Percentiles rank a stretch among this genome's conserved stretches.
These are phyloP conservation scores for Russula dissimulans DNA, from an alignment of 768 basidiomycete genomes.

Conservation along the genomic window DNA sequence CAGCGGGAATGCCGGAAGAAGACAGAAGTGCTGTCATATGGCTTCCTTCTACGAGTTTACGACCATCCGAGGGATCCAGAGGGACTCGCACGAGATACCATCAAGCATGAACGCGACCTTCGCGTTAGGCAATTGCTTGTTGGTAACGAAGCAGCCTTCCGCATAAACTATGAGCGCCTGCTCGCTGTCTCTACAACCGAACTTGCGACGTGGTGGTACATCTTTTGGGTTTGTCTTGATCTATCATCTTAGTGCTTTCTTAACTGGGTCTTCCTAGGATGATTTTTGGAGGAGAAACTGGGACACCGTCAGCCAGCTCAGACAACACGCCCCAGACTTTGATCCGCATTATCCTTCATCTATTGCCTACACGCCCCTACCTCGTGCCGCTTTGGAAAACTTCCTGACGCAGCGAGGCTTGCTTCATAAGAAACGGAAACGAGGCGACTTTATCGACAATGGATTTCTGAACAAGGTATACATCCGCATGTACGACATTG, in stretches of 20 bases:
- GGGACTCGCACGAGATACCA: conserved; percentile 36
- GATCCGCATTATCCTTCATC: conserved; percentile 63
- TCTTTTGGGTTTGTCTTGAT: conserved; percentile 53
- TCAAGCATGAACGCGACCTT: conserved; percentile 43
- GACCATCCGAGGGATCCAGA: conserved; percentile 41
- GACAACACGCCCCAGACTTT: conserved; percentile 47
- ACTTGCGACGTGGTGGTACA: conserved; percentile 65
- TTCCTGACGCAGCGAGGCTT: conserved; percentile 59
- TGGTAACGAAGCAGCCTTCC: conserved; percentile 37
- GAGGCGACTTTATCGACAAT: conserved; percentile 45
- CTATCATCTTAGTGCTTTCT: neutral
- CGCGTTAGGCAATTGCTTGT: conserved; percentile 46
- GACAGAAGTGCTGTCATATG: conserved; percentile 45
- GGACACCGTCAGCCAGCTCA: conserved; percentile 43
- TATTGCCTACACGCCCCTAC: conserved; percentile 63
- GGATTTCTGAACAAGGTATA: conserved; percentile 70
- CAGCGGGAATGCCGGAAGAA: conserved; percentile 45
- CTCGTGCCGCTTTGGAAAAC: conserved; percentile 51
- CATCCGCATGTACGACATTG: conserved; percentile 57
- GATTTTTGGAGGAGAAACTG: conserved; percentile 68
- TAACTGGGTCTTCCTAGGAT: conserved; percentile 36
- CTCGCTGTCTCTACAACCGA: conserved; percentile 39
- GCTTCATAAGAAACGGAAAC: conserved; percentile 35
- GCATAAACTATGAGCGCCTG: conserved; percentile 45
- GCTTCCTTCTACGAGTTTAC: conserved; percentile 53